These are phyloP conservation scores for Aspergillus aculeatinus DNA, from an alignment of 2,329 filamentous ascomycete species.

Conservation along the genomic window DNA sequence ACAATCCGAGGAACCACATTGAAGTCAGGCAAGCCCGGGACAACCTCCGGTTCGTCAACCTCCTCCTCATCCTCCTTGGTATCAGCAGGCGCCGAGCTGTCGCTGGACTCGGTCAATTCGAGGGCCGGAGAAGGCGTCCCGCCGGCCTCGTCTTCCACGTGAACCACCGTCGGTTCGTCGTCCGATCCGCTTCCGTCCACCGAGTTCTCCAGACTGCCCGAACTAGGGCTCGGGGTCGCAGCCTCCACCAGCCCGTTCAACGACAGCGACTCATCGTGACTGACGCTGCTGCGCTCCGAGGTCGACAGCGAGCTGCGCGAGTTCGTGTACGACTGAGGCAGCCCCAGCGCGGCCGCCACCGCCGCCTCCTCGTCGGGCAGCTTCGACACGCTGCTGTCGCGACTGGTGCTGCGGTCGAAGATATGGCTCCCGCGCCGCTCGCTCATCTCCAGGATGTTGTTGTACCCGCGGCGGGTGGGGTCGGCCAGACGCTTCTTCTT, in stretches of 20 bases:
- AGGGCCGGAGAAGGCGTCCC: background rate
- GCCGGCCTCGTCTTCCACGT: background rate
- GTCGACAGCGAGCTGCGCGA: conserved; percentile 38
- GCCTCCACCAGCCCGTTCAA: conserved; percentile 25
- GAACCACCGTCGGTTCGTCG: conserved; percentile 5
- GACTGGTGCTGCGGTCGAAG: conserved; percentile 51
- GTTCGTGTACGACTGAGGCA: conserved; percentile 33
- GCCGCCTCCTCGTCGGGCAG: conserved; percentile 51
- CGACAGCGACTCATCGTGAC: conserved; percentile 28
- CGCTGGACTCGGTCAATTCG: background rate
- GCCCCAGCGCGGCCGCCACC: conserved; percentile 51
- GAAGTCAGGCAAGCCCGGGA: background rate
- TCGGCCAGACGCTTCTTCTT: conserved; percentile 81
- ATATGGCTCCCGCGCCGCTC: conserved; percentile 52
- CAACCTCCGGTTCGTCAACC: background rate
- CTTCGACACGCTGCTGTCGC: conserved; percentile 46
- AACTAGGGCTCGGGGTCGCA: conserved; percentile 25
- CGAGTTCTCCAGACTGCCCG: conserved; percentile 26
- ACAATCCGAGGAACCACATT: background rate
- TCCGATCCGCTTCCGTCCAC: conserved; percentile 25
- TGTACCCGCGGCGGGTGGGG: conserved; percentile 71
- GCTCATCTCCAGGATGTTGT: conserved; percentile 70
- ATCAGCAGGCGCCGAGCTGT: background rate
- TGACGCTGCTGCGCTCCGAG: conserved; percentile 35
- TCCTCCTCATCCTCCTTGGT: background rate